A percentile compares a stretch with the other conserved stretches of the same genome.
phyloP scores from a whole-genome alignment of 257 asterid genomes.

The Scutellaria minor region DNA sequence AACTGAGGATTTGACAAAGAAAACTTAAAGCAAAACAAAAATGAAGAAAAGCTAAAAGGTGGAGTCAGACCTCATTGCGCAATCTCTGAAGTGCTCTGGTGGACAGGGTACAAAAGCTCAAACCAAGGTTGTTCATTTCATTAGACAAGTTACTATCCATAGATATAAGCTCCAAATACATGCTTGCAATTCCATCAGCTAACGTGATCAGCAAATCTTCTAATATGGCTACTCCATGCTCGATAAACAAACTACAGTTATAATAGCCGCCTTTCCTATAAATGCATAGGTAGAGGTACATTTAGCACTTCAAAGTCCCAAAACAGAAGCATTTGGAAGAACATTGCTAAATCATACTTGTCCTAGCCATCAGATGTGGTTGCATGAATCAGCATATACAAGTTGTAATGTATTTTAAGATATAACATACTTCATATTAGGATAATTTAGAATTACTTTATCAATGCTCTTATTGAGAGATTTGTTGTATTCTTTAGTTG shows the following conservation, averaged over 20 bases:
- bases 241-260: conserved; percentile 62
- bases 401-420: too few relatives aligned
- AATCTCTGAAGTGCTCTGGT: conserved; percentile 65
- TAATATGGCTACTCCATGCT: conserved; percentile 72
- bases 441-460: too few relatives aligned
- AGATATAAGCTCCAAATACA: conserved; percentile 95
- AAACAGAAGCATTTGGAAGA: conserved; percentile 1
- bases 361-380: conserved; percentile 15
- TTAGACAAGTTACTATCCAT: conserved; percentile 76
- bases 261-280: conserved; percentile 73
- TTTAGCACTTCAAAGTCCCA: conserved; percentile 22
- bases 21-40: conserved; percentile 4
- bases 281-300: conserved; percentile 32
- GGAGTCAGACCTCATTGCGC: conserved; percentile 47
- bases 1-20: conserved; percentile 3
- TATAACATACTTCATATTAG: too few relatives aligned
- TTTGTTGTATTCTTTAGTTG: too few relatives aligned
- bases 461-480: too few relatives aligned
- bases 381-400: conserved; percentile 5
- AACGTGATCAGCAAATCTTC: conserved; percentile 85
- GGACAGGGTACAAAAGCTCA: conserved; percentile 61
- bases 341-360: not conserved
- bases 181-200: conserved; percentile 93
- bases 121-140: conserved; percentile 62
- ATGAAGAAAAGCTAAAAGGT: not conserved